Evolutionary conservation across 2,329 filamentous ascomycete species (phyloP), one percentile per base, ranked within the genome.

Genomic region (Sarocladium brachiariae): DNA sequence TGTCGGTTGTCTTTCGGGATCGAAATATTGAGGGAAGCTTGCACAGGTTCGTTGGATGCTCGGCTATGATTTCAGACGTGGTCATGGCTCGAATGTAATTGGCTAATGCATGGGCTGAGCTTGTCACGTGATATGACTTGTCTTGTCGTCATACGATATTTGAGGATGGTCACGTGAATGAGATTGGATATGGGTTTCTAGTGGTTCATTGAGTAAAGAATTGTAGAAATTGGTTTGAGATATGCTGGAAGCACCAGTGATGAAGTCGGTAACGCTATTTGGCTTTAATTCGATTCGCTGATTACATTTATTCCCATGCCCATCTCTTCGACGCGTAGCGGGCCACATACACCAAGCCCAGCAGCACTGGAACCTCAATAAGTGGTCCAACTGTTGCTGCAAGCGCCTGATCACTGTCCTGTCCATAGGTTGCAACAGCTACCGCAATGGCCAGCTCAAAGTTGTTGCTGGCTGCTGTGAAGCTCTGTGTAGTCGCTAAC

Each of bases 401-500:
- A 39, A 95, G 70, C 0, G 89, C 89, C 66, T 95, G 83, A 47
- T 90, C 82, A 59, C 87, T 92, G 35, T 86, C 71, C 0, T 84
- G 76, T 0, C 89, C 90, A 67, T 86, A 95, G 0, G 85, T 85
- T 0, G 89, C 86, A 2, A 95, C 83, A 0, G 87, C 87, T 0
- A 96, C 89, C 0, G 89, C 89, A 67, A 96, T 95, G 0, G 90
- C 89, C 21, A 96, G 71, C 70, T 96, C 90, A 60, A 96, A 96
- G 63, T 96, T 95, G 62, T 96, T 96, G 64, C 89, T 95, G 1
- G 88, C 87, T 0, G 89, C 91, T 0, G 88, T 95, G 59, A 95
- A 93, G 61, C 87, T 90, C 67, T 95, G 89, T 2, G 89, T 92
- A 10, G 78, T 76, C 1, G 78, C 77, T 1, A 90, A 64, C 31